Evolutionary conservation across 768 basidiomycete species (phyloP), one percentile per base, ranked within the genome.

Genomic region (Imleria badia): DNA sequence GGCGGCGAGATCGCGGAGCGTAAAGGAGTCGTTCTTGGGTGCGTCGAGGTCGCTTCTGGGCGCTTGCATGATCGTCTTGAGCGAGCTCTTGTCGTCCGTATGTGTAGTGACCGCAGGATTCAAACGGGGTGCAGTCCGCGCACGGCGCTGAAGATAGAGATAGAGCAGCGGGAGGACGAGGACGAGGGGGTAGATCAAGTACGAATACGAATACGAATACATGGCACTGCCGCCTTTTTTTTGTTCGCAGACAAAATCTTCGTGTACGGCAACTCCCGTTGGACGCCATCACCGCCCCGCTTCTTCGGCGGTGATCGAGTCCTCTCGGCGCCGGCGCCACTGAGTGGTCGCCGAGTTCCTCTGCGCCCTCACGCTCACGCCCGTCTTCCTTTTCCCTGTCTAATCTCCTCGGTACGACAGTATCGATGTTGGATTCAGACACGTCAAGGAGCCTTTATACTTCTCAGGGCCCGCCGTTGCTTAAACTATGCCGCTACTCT

Each of bases 1-100:
- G 62, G 78, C 58, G 36, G 78, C 84, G 55, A 98, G 78, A 59
- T 89, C 72, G 56, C 81, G 80, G 15, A 78, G 76, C 0, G 90
- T 87, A 75, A 83, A 90, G 0, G 89, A 87, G 67, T 92, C 87
- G 59, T 87, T 76, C 70, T 90, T 89, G 19, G 92, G 90, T 1
- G 86, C 81, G 14, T 73, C 75, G 36, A 91, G 79, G 64, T 89
- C 82, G 7, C 68, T 70, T 63, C 76, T 70, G 23, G 85, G 74
- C 10, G 87, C 66, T 66, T 89, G 87, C 89, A 91, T 91, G 68
- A 91, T 81, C 23, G 82, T 77, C 69, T 82, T 86, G 12, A 74
- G 70, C 29, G 69, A 63, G 29, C 68, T 61, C 51, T 70, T 51
- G 48, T 68, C 62, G 50, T 66, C 65, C 46, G 65, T 59, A 35